Base-by-base conservation (phyloP, 2,329 filamentous ascomycete species). In the Colletotrichum horii region DNA sequence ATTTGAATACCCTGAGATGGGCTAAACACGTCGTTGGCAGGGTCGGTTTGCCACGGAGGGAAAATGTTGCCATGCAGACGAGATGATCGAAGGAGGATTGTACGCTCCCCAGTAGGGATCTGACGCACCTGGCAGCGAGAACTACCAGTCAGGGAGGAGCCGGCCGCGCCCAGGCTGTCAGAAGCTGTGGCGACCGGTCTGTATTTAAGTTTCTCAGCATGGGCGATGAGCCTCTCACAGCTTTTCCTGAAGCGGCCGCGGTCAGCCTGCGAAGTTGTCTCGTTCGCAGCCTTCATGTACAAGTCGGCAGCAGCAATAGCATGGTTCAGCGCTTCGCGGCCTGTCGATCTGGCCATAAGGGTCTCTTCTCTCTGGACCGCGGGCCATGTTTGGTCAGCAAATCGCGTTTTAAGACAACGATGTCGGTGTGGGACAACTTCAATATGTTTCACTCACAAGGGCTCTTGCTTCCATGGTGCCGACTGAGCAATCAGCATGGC, bases 61-160 rank as follows among this genome's bases (percentile, higher is more conserved):
- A 98, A 98, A 24, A 94, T 89, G 80, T 93, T 94, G 1, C 94
- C 95, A 81, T 98, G 95, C 24, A 99, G 88, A 71, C 92, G 93
- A 6, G 96, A 97, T 5, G 93, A 92, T 80, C 93, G 92, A 3
- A 94, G 87, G 11, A 98, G 84, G 66, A 98, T 92, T 34, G 94
- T 93, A 80, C 96, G 90, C 83, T 98, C 96, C 19, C 89, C 88
- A 6, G 90, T 94, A 4, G 94, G 90, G 16, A 94, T 87, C 72
- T 90, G 87, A 69, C 94, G 90, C 12, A 86, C 89, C 28, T 91
- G 74, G 16, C 74, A 74, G 30, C 28, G 38, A 64, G 73, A n/a
- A 26, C 36, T 36, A 26, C 30, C 32, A n/a, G 61, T 32, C 55
- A 34, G 43, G 52, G 56, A 52, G 34, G 71, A 36, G 48, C 64